Evolutionary conservation across 352 stramenopile species (phyloP), one percentile per base, ranked within the genome.

Genomic region (Phytophthora colocasiae): DNA sequence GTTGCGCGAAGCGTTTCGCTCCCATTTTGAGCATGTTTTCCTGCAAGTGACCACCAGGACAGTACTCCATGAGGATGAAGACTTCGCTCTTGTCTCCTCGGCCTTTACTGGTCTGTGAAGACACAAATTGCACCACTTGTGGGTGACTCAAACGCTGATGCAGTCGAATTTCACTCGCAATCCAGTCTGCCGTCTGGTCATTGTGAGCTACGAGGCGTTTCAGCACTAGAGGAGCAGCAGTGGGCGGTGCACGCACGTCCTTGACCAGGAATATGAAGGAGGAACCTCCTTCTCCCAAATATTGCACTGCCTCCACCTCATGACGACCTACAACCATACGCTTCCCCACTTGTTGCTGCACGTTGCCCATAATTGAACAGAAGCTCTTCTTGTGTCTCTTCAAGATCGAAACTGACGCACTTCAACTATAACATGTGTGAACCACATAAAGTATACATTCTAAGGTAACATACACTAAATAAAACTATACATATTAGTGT

Each of bases 41-140:
- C 48, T 99, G 87, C 34, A 98, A 68, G 67, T 98, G 93, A 9
- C 97, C 97, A 6, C 90, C 83, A 17, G 96, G 86, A 59, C 95
- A 99, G 71, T 97, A 98, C 74, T 99, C 97, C 92, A 99, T 98
- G 55, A 99, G 75, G 63, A 99, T 98, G 51, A 96, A 91, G 52
- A 98, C 93, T 64, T 98, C 95, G 43, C 52, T 85, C 70, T 91
- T 82, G 52, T 73, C 62, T 10, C 51, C 62, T 4, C 66, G 63
- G 24, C 75, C 69, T 31, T 76, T 71, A 49, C 71, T 75, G 27
- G 78, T 78, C 32, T 87, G 71, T 11, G 81, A 90, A 14, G 79
- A 71, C 44, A 89, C 55, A 61, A 83, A 93, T 62, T 92, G 79
- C 48, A 94, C 84, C 40, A 94, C 71, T 43, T 89, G 77, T 43